Base-by-base conservation (phyloP, 2,329 filamentous ascomycete species). In the Mariannaea elegans region DNA sequence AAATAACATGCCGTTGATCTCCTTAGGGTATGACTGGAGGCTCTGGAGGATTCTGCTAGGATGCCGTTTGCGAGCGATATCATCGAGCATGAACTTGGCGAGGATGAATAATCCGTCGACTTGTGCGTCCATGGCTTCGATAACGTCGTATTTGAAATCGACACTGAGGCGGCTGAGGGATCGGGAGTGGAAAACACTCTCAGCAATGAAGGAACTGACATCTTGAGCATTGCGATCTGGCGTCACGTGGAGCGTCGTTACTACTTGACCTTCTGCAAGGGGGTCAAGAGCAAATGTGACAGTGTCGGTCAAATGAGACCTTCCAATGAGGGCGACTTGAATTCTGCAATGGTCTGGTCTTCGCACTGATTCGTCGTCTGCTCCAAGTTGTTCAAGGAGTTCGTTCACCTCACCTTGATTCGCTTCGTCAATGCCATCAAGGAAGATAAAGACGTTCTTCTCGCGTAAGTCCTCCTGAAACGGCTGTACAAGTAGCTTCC, bases 21-120 rank as follows among this genome's bases (percentile, higher is more conserved):
- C 75, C 29, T 74, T 77, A 9, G 81, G 80, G 36, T 82, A 83
- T 0, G 74, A 72, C 18, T 77, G 72, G 0, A 86, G 67, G 39
- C 78, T 78, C 18, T 80, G 75, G 5, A 79, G 75, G 1, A 77
- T 83, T 0, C 79, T 79, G 7, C 76, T 73, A 0, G 80, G 78
- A 41, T 82, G 81, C 3, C 76, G 73, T 56, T 82, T 77, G 29
- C 78, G 77, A 19, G 75, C 77, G 3, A 83, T 71, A 47, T 85
- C 82, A 5, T 78, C 78, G 3, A 85, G 56, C 81, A 83, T 83
- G 42, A 82, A 78, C 55, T 82, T 79, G 45, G 81, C 81, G 44
- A 81, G 74, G 18, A 83, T 80, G 62, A 83, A 83, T 16, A 83
- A 75, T 0, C 81, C 81, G 18, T 81, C 77, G 1, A 80, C 80